Base-by-base conservation (phyloP, 345 rosid species). In the Hibiscus trionum region DNA sequence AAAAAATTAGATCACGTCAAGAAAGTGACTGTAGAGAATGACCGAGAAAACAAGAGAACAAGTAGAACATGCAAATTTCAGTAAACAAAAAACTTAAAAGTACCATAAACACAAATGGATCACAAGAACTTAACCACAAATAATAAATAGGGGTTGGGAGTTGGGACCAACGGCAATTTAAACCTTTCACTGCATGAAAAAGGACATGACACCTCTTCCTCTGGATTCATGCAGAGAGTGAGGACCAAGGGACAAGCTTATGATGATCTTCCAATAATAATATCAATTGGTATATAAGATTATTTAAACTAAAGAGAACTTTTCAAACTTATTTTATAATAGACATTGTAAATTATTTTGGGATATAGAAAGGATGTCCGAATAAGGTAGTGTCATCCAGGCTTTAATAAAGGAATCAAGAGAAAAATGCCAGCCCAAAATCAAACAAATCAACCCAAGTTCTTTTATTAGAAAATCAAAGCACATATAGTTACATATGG, bases 101-200 rank as follows among this genome's bases (percentile, higher is more conserved):
- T 19, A 64, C 15, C 10, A 7, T 37, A 42, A 66, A 31, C 57
- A 27, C 14, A 16, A 21, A 57, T 8, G 15, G 39, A 15, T 15
- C 21, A 46, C 14, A 7, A 26, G 56, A 12, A 8, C n/a, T 47
- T 47, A 39, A 67, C 42, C 21, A 66, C 42, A 24, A 47, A 66
- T 66, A 56, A 33, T 3, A 33, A 12, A 61, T 33, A 31, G 66
- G 9, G 9, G 14, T 90, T 33, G 15, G 44, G 44, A 17, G 14
- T 90, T 33, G 16, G 44, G 44, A 15, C 65, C 27, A 35, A 55
- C 3, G 14, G 12, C 11, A 29, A 29, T 3, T 35, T 3, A 37
- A 62, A 10, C 27, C 19, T 35, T 62, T 35, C 44, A 35, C 49
- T 8, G 8, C 49, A 11, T n/a, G 26, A 62, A 37, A 62, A 35